These are phyloP conservation scores for Yamadazyma dendronema DNA, from an alignment of 1,139 yeast genomes.

Conservation along the genomic window DNA sequence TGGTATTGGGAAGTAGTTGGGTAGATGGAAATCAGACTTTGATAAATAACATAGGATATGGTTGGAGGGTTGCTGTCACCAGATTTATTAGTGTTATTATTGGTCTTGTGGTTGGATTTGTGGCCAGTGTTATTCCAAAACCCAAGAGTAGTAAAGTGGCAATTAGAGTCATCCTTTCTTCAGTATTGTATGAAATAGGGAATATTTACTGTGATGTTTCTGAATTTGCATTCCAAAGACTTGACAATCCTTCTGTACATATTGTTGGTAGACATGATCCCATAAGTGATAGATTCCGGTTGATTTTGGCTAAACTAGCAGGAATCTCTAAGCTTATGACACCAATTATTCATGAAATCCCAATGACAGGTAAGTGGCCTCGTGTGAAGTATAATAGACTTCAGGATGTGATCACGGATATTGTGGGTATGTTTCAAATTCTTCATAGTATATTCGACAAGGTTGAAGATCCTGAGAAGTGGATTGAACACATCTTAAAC, in stretches of 20 bases:
- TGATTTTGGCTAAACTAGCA: slow-evolving; percentile 23
- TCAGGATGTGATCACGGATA: slow-evolving; percentile 25
- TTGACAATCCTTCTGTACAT: slow-evolving; percentile 21
- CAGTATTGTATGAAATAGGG: slow-evolving; percentile 26
- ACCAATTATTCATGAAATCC: slow-evolving; percentile 31
- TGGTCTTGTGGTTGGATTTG: slow-evolving; percentile 31
- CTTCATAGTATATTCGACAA: slow-evolving; percentile 26
- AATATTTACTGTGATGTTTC: slow-evolving; percentile 31
- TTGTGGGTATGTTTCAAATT: slow-evolving; percentile 28
- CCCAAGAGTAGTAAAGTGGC: slow-evolving; percentile 32
- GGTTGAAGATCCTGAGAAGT: slow-evolving; percentile 25
- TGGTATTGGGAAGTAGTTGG: slow-evolving; percentile 40
- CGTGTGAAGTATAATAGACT: slow-evolving; percentile 25
- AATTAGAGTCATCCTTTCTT: slow-evolving; percentile 25
- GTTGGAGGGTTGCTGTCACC: slow-evolving; percentile 23
- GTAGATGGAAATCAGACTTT: slow-evolving; percentile 17
- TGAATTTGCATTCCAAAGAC: slow-evolving; percentile 26
- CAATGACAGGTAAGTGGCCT: slow-evolving; percentile 39
- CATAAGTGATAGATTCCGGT: slow-evolving; percentile 23
- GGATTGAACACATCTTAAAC: slow-evolving; percentile 27
- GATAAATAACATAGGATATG: slow-evolving; percentile 15
- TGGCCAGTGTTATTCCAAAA: slow-evolving; percentile 31
- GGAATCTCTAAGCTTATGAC: slow-evolving; percentile 23
- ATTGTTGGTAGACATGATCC: slow-evolving; percentile 24
- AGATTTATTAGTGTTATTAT: slow-evolving; percentile 30